Evolutionary conservation across 2,329 filamentous ascomycete genomes (phyloP).

Genomic region (Pyrenophora graminea): DNA sequence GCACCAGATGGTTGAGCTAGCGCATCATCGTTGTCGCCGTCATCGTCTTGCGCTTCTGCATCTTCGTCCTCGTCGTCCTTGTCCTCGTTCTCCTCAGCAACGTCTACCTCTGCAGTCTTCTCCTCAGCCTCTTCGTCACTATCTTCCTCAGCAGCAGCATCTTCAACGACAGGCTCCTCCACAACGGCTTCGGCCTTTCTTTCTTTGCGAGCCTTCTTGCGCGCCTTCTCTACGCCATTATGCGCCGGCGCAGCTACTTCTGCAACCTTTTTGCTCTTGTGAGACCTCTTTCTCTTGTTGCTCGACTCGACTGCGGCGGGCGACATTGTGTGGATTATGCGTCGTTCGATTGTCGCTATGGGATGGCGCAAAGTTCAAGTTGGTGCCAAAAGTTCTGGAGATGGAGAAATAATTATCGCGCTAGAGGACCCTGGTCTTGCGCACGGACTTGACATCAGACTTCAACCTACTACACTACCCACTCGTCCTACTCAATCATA

Average conservation of each 20-base stretch:
- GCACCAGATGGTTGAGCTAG: constrained; percentile 13
- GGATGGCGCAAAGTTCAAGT: constrained; percentile 11
- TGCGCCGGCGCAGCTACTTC: constrained; percentile 25
- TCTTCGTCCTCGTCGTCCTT: constrained; percentile 35
- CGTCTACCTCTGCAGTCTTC: constrained; percentile 40
- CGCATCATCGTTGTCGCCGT: constrained; percentile 26
- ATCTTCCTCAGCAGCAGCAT: constrained; percentile 37
- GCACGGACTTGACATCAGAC: constrained; percentile 3
- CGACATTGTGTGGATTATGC: constrained; percentile 37
- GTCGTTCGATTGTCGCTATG: neutral
- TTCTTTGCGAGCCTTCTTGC: constrained; percentile 44
- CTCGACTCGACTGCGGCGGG: constrained; percentile 44
- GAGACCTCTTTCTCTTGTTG: constrained; percentile 56
- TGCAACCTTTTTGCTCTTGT: constrained; percentile 45
- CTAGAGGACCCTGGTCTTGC: constrained; percentile 6
- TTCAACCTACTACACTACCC: no score
- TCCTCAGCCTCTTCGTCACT: constrained; percentile 41
- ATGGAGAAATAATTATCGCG: constrained; percentile 15
- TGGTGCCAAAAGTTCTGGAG: constrained; percentile 8
- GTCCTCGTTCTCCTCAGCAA: constrained; percentile 29
- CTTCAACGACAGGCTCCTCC: constrained; percentile 24
- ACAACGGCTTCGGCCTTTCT: constrained; percentile 46
- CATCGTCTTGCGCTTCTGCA: constrained; percentile 32
- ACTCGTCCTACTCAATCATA: neutral
- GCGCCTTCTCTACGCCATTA: constrained; percentile 27